These are phyloP conservation scores for Fusarium stilboides DNA, from an alignment of 2,329 filamentous ascomycete species.

Conservation along the genomic window DNA sequence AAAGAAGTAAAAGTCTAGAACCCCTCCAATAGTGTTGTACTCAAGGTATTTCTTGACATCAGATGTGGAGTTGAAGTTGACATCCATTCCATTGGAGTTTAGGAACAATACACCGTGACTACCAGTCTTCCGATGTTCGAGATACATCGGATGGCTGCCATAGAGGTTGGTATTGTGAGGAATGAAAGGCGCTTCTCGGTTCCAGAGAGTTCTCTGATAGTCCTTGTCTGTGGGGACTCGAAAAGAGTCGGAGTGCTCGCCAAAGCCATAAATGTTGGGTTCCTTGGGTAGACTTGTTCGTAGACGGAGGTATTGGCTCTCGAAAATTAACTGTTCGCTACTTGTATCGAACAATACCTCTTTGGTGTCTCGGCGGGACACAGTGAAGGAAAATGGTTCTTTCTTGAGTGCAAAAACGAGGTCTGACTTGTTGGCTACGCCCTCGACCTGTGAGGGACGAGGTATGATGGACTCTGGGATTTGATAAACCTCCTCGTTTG, in stretches of 20 bases:
- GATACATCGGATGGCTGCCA: conserved; percentile 82
- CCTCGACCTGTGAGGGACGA: neutral
- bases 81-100: conserved; percentile 83
- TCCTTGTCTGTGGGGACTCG: neutral
- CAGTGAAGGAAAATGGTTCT: conserved; percentile 3
- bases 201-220: conserved; percentile 74
- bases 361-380: neutral
- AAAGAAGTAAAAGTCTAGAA: conserved; percentile 85
- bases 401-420: neutral
- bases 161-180: conserved; percentile 79
- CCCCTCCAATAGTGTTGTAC: conserved; percentile 85
- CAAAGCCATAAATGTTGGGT: conserved; percentile 8
- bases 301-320: conserved; percentile 4
- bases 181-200: conserved; percentile 75
- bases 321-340: conserved; percentile 1
- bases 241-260: conserved; percentile 12
- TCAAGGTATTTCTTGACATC: conserved; percentile 78
- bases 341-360: conserved; percentile 12
- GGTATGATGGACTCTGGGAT: conserved; percentile 11
- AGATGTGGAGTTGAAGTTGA: conserved; percentile 74
- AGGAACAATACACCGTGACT: conserved; percentile 83
- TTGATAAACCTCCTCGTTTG: conserved; percentile 5
- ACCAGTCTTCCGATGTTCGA: conserved; percentile 67
- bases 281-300: conserved; percentile 1
- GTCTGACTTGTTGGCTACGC: neutral